These are phyloP conservation scores for Monosporascus cannonballus DNA, from an alignment of 2,329 filamentous ascomycete species.

Conservation along the genomic window DNA sequence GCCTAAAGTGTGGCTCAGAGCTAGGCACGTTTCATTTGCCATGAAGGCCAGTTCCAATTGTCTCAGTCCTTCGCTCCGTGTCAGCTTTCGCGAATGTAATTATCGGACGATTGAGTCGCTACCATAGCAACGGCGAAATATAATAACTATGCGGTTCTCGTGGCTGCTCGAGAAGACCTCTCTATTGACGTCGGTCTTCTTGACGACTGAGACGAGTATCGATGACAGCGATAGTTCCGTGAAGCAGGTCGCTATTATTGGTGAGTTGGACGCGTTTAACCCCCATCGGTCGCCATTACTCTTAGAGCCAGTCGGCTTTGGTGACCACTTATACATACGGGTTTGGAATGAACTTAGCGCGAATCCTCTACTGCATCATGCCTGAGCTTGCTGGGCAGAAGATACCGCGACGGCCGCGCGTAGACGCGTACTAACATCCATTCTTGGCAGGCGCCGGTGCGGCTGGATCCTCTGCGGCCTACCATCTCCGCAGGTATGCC, in stretches of 20 bases:
- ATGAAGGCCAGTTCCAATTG: no score
- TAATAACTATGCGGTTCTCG: not conserved
- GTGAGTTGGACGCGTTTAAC: not conserved
- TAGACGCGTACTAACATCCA: not conserved
- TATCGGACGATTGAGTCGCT: not conserved
- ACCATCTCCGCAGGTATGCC: constrained; percentile 70
- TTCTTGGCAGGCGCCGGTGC: constrained; percentile 69
- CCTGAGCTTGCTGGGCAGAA: no score
- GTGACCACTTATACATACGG: not conserved
- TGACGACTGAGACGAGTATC: not conserved
- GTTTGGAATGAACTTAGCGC: not conserved
- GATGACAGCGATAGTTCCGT: constrained; percentile 1
- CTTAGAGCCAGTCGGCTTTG: not conserved
- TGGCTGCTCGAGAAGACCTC: not conserved
- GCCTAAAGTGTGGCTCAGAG: no score
- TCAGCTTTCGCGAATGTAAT: not conserved
- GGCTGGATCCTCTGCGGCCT: constrained; percentile 80
- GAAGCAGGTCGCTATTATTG: constrained; percentile 7
- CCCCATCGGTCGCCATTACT: not conserved
- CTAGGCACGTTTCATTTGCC: no score
- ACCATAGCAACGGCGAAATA: not conserved
- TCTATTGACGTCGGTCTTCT: not conserved
- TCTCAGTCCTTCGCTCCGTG: not conserved
- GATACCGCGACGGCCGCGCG: not conserved
- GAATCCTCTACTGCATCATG: no score